Evolutionary conservation across 306 rosid species (phyloP), one percentile per base, ranked within the genome.

Genomic region (Albizia julibrissin): DNA sequence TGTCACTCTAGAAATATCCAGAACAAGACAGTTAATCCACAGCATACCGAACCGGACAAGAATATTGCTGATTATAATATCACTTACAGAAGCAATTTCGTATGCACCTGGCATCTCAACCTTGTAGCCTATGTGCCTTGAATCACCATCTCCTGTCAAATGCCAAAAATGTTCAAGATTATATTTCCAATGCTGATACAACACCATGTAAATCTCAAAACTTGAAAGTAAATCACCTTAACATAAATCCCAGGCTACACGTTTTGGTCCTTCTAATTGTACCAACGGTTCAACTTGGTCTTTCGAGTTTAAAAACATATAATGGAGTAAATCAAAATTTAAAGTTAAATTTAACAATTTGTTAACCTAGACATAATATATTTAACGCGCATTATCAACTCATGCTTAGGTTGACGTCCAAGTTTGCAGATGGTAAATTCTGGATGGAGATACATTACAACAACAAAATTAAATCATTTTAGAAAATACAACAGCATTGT

Each of bases 31-130:
- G 77, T 86, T 66, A 89, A 69, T 80, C 34, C 29, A 64, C 65
- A 84, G 81, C 75, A 78, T 47, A 47, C 74, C 58, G n/a, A 61
- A 79, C 29, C 12, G 50, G 26, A 76, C 29, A 22, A 79, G 58
- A 83, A 70, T 10, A 59, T 65, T 24, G 42, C 10, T 40, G 79
- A 79, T 75, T 44, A 50, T 65, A 77, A 74, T 54, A 68, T 75
- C 72, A 88, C 98, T 91, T 84, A 95, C 98, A 59, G 98, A 91
- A 64, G 79, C 88, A 77, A 95, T 91, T 86, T 93, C 98, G 86
- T 88, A 91, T 58, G 92, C 91, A 64, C 83, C 90, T 71, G 98
- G 94, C 95, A 85, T 85, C 75, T 88, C 86, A 82, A 90, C 98
- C 76, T 91, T 90, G 82, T 47, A 95, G 70, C 98, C 98, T 81